Percentiles rank a stretch among this genome's conserved stretches.
Conservation (phyloP, 176 grass and related monocot species). For the Ensete ventricosum region DNA sequence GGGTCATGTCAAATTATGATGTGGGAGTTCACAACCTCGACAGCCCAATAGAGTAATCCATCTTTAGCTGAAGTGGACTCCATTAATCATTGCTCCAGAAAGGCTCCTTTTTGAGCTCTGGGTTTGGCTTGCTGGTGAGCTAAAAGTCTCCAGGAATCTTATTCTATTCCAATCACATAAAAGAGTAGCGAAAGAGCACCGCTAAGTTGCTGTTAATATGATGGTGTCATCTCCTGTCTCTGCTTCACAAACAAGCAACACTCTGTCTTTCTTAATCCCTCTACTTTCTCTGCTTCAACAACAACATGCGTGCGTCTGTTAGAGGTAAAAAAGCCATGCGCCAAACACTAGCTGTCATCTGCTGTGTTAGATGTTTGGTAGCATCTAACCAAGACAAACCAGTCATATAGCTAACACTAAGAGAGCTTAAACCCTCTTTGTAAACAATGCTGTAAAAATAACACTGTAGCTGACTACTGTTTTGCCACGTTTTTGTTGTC, state of each 20-base stretch:
- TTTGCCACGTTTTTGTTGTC: not conserved
- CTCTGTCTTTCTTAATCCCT: no score
- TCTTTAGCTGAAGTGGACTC: not conserved
- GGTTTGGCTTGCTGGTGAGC: not conserved
- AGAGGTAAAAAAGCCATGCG: not conserved
- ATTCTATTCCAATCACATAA: no score
- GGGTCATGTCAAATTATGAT: no score
- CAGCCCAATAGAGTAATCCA: not conserved
- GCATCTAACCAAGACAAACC: not conserved
- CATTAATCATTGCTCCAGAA: not conserved
- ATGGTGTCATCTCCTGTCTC: no score
- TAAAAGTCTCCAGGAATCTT: not conserved
- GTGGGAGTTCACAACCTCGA: not conserved
- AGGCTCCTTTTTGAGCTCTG: not conserved
- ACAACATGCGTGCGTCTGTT: no score
- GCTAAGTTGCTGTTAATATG: no score
- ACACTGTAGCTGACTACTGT: not conserved
- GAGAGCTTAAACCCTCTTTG: not conserved
- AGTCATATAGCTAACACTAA: not conserved
- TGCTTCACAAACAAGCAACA: no score
- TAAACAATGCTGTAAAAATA: not conserved
- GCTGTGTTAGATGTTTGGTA: not conserved
- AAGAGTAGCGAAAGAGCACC: no score
- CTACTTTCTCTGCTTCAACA: no score
- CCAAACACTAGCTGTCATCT: not conserved